Conservation (phyloP, 768 basidiomycete species). For the Lactifluus volemus region DNA sequence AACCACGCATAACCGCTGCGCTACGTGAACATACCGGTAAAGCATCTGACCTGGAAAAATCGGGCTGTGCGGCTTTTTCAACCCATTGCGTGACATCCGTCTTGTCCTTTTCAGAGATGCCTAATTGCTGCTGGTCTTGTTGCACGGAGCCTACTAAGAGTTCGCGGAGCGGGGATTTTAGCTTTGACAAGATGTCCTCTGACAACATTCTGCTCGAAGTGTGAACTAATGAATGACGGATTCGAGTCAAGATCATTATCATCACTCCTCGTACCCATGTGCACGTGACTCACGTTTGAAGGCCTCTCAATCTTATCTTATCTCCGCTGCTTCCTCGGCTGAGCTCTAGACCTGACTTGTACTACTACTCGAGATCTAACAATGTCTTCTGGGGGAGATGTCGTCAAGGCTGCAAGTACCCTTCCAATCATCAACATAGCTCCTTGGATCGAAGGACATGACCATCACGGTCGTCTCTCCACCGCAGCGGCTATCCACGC, state of each 20-base stretch:
- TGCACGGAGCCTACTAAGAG: slow-evolving; percentile 40
- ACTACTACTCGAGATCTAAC: background rate
- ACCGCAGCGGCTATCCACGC: slow-evolving; percentile 50
- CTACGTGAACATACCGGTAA: slow-evolving; percentile 37
- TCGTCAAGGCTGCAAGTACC: slow-evolving; percentile 8
- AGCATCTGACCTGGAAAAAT: slow-evolving; percentile 36
- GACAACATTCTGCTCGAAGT: slow-evolving; percentile 23
- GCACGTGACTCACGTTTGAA: background rate
- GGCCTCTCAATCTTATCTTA: background rate
- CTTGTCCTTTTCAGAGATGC: slow-evolving; percentile 52
- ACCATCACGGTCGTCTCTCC: slow-evolving; percentile 33
- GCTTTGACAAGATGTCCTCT: slow-evolving; percentile 21
- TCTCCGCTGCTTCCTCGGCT: background rate
- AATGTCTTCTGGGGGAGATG: background rate
- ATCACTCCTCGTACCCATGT: background rate
- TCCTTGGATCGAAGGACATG: slow-evolving; percentile 44
- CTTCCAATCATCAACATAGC: slow-evolving; percentile 70
- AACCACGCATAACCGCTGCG: background rate
- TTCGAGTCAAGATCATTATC: slow-evolving; percentile 1
- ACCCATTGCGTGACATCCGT: slow-evolving; percentile 64
- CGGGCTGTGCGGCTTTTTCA: slow-evolving; percentile 46
- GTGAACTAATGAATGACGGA: slow-evolving; percentile 8
- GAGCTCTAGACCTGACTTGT: background rate
- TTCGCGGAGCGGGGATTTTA: slow-evolving; percentile 31
- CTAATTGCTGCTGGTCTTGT: slow-evolving; percentile 37